Evolutionary conservation across 2,329 filamentous ascomycete species (phyloP), one percentile per base, ranked within the genome.

Genomic region (Fusarium protoensiforme): DNA sequence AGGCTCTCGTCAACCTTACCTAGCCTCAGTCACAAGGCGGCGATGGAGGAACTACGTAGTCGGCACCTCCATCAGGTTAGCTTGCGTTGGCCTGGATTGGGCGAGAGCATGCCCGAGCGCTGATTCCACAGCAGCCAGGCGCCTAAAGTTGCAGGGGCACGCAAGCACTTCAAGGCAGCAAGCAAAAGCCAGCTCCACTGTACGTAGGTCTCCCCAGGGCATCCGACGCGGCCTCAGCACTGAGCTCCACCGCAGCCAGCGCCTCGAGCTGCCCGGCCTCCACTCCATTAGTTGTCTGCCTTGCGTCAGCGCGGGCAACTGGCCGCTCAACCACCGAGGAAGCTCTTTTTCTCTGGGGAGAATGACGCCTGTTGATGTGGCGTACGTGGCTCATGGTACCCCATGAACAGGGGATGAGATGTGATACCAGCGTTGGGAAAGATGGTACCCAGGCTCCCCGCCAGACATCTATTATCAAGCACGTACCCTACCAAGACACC

Each of bases 341-440:
- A 68, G 67, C 63, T 61, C 54, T 68, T 11, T 31, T 11, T 20
- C 39, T 60, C 66, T 62, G 60, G 57, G 62, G 61, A 64, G 61
- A 67, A 77, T 78, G 74, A 78, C 74, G 74, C 77, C 64, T 61
- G 51, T 22, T 33, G 57, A 35, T 77, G 75, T 78, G 75, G 76
- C 76, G 74, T 75, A 77, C 73, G 76, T 77, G 74, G 76, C 76
- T 75, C 71, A 69, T 65, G 64, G 62, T n/a, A 35, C 35, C 24
- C 22, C 62, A 67, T 51, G 59, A 62, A 36, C 56, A 43, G 62
- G 61, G 64, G 65, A 67, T 60, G 33, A 29, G 58, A 39, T 11
- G 29, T 36, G 69, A 35, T 75, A 75, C 75, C 18, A 35, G 53
- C 8, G 57, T 24, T 16, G 31, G 16, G 22, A 56, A 35, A 24